Base-by-base conservation (phyloP, 1,139 yeast genomes). In the Protomyces arabidopsidicola region DNA sequence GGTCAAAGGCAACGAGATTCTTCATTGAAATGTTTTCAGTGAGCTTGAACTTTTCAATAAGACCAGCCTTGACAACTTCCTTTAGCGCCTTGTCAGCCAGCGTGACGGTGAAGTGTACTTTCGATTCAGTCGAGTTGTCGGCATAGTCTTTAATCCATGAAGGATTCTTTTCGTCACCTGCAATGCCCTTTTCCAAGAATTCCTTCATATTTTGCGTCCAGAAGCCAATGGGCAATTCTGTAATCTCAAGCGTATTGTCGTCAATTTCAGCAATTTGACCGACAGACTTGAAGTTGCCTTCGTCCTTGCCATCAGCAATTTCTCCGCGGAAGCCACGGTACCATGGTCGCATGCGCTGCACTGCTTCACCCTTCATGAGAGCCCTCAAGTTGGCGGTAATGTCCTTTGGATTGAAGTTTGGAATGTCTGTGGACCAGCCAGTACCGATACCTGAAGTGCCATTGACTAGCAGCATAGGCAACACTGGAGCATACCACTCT, bases 371-470 rank as follows among this genome's bases (percentile, higher is more conserved):
- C 36, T 80, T 79, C 91, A 95, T 86, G 70, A 93, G 73, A 53
- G 82, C 82, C 65, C 84, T 82, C 45, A 95, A 77, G 71, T 95
- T 93, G 1, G 76, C 78, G 34, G 90, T 90, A 67, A 95, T 79
- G 73, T 93, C 98, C 31, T 75, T 72, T 0, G 99, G 99, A 73
- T 93, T 90, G 75, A 83, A 93, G 53, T 88, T 84, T 1, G 98
- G 99, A 68, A 95, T 87, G 67, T 84, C 85, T 1, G 98, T 90
- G 67, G 97, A 89, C 98, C 98, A 95, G 70, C 98, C 99, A 59
- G 98, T 91, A 69, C 99, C 99, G 75, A 95, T 95, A 77, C 99
- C 99, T 76, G 95, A 98, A 9, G 95, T 82, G 65, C 99, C 99
- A 73, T 95, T 95, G 6, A 95, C 96, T 67, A 95, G 79, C 38